A percentile compares a stretch with the other conserved stretches of the same genome.
Conservation (phyloP, 306 rosid species). For the Quercus parvula region DNA sequence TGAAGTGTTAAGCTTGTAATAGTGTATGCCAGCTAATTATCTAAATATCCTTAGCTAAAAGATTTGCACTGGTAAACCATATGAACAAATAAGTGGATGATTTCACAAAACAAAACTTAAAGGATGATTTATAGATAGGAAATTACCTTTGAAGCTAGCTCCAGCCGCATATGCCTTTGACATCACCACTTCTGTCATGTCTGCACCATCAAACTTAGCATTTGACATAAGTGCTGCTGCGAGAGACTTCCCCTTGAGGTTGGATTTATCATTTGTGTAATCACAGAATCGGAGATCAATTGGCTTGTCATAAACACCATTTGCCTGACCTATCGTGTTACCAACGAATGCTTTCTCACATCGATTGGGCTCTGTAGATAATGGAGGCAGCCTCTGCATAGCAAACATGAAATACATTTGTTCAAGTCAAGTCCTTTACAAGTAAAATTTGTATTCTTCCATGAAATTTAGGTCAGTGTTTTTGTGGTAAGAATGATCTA, state of each 20-base stretch:
- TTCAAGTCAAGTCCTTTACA: slow-evolving; percentile 4
- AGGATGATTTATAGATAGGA: not conserved
- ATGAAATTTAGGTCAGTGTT: slow-evolving; percentile 6
- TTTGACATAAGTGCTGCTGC: slow-evolving; percentile 96
- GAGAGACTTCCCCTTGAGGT: slow-evolving; percentile 85
- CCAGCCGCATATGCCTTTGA: slow-evolving; percentile 93
- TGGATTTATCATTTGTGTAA: slow-evolving; percentile 70
- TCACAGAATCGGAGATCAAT: slow-evolving; percentile 91
- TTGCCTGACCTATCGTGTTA: slow-evolving; percentile 94
- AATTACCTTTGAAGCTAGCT: slow-evolving; percentile 84
- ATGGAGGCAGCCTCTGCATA: slow-evolving; percentile 87
- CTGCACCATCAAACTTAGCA: slow-evolving; percentile 97
- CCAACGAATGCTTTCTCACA: slow-evolving; percentile 91
- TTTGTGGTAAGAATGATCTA: not conserved
- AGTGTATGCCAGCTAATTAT: not conserved
- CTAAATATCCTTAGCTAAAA: not conserved
- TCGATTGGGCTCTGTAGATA: slow-evolving; percentile 83
- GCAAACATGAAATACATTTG: slow-evolving; percentile 8
- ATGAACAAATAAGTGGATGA: not conserved
- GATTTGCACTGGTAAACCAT: not conserved
- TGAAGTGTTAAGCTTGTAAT: too few species aligned
- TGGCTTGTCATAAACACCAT: slow-evolving; percentile 91
- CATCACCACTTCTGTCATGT: slow-evolving; percentile 95
- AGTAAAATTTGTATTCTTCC: slow-evolving; percentile 3
- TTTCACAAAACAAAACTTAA: not conserved